A percentile compares a stretch with the other conserved stretches of the same genome.
Conservation (phyloP, 768 basidiomycete genomes). For the Podaxis rugospora region DNA sequence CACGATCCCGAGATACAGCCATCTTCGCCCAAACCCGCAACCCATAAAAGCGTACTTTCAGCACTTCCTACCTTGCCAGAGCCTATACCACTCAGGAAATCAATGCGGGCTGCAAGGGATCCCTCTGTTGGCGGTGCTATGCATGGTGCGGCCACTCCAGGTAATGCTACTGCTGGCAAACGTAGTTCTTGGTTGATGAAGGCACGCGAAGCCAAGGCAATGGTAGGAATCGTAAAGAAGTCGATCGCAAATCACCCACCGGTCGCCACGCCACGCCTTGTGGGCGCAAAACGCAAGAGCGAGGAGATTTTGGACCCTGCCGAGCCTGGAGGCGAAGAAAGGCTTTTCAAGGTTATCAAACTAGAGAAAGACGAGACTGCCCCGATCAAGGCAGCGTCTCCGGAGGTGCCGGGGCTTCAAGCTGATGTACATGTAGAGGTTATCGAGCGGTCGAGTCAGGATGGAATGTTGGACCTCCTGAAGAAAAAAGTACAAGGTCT, state of each 20-base stretch:
- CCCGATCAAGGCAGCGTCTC: slow-evolving; percentile 15
- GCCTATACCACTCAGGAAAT: slow-evolving; percentile 67
- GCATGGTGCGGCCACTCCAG: slow-evolving; percentile 35
- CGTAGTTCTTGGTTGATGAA: slow-evolving; percentile 81
- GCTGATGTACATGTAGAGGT: not conserved
- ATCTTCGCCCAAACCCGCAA: not conserved
- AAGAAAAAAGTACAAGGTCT: slow-evolving; percentile 71
- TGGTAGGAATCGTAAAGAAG: slow-evolving; percentile 49
- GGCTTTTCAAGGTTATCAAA: slow-evolving; percentile 48
- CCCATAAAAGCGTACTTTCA: not conserved
- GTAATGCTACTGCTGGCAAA: slow-evolving; percentile 45
- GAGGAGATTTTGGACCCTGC: slow-evolving; percentile 32
- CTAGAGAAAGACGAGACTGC: slow-evolving; percentile 31
- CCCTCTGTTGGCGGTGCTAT: slow-evolving; percentile 26
- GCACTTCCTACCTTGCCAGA: slow-evolving; percentile 58
- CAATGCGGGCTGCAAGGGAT: slow-evolving; percentile 48
- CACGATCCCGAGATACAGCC: slow-evolving; percentile 1
- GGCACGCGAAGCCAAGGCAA: slow-evolving; percentile 67
- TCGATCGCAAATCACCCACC: slow-evolving; percentile 9
- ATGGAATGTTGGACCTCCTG: slow-evolving; percentile 58
- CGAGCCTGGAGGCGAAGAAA: slow-evolving; percentile 34
- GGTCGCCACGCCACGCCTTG: not conserved
- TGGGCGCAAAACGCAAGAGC: slow-evolving; percentile 62
- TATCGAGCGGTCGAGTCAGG: slow-evolving; percentile 24
- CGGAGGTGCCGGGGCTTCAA: not conserved